A percentile compares a stretch with the other conserved stretches of the same genome.
These are phyloP conservation scores for Akanthomyces dipterigenus DNA, from an alignment of 2,329 filamentous ascomycete species.

Conservation along the genomic window DNA sequence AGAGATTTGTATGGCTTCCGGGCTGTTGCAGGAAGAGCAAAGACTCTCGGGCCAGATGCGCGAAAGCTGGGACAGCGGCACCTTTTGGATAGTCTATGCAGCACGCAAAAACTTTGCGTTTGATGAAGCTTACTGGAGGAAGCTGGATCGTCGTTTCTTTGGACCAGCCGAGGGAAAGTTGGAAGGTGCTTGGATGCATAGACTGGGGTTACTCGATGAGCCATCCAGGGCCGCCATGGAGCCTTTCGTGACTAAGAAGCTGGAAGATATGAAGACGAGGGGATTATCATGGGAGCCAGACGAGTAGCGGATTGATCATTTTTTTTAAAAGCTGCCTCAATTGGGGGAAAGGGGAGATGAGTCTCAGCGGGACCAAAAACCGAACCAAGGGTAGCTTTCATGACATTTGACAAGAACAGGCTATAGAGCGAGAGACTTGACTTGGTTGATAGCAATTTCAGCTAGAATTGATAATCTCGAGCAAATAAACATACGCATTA, in stretches of 20 bases:
- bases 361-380: too few species aligned
- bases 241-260: not conserved
- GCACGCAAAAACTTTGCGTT: not conserved
- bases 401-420: too few species aligned
- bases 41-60: not conserved
- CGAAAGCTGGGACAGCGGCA: not conserved
- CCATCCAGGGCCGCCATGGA: not conserved
- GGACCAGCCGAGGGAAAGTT: not conserved
- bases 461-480: too few species aligned
- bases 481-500: too few species aligned
- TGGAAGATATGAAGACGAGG: not conserved
- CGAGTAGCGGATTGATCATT: slow-evolving; percentile 36
- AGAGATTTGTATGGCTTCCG: not conserved
- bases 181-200: not conserved
- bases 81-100: not conserved
- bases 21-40: not conserved
- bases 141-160: not conserved
- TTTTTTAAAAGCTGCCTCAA: too few species aligned
- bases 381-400: too few species aligned
- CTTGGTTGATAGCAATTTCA: too few species aligned
- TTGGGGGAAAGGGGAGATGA: too few species aligned
- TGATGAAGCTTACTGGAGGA: not conserved
- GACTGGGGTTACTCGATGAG: not conserved
- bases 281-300: slow-evolving; percentile 27
- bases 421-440: too few species aligned